phyloP scores from a whole-genome alignment of 2,329 filamentous ascomycete species.

The Xylariaceae sp. region DNA sequence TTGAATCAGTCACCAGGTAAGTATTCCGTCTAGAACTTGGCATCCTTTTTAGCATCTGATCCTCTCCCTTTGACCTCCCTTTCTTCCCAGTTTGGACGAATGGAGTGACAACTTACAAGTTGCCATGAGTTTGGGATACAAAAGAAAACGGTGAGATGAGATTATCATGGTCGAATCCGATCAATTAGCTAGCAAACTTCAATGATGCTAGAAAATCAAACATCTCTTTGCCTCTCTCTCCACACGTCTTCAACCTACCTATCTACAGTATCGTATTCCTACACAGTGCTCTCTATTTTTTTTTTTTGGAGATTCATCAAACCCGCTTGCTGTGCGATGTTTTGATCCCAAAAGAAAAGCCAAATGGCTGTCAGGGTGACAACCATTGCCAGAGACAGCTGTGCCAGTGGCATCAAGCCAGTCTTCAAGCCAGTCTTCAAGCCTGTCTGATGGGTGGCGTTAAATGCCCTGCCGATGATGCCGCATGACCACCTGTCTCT shows the following conservation, averaged over 20 bases:
- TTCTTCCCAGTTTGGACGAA: no score
- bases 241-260: not conserved
- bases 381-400: not conserved
- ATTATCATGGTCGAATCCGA: not conserved
- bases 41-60: no score
- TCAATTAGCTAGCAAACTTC: not conserved
- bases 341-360: conserved; percentile 6
- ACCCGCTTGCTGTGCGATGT: conserved; percentile 4
- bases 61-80: no score
- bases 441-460: conserved; percentile 1
- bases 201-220: not conserved
- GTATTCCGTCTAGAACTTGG: no score
- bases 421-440: not conserved
- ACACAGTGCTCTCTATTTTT: not conserved
- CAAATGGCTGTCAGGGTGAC: not conserved
- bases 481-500: not conserved
- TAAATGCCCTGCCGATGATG: conserved; percentile 6
- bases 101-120: no score
- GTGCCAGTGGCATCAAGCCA: not conserved
- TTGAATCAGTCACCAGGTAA: not conserved
- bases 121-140: not conserved
- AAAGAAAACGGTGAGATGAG: not conserved
- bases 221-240: not conserved
- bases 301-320: not conserved
- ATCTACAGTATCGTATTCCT: conserved; percentile 3